Base-by-base conservation (phyloP, 345 rosid species). In the Limnanthes douglasii region DNA sequence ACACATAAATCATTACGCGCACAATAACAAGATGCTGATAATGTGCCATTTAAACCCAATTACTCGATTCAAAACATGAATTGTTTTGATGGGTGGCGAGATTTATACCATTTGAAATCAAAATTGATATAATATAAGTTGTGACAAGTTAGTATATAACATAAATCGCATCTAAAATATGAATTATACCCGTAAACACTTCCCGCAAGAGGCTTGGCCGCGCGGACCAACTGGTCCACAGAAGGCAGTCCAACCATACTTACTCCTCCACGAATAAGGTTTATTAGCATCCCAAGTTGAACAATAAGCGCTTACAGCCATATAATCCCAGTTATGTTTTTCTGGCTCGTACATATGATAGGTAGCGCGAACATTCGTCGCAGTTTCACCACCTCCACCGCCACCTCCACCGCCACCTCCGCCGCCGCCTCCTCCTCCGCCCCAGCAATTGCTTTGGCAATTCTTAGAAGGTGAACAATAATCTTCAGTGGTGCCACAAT, bases 241-340 rank as follows among this genome's bases (percentile, higher is more conserved):
- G 14, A 72, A 74, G 28, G 93, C 80, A 0, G 85, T 67, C 86
- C 86, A 69, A 2, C 85, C 85, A 19, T 72, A 60, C 34, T 46
- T 67, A 1, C 37, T 51, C 7, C 95, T 61, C 95, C 94, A 71
- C 3, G 46, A 42, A 27, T 66, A 34, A 2, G 83, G 75, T 26
- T 66, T 61, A 31, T 14, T 40, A 10, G 80, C 85, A 12, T 82
- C 85, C 76, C 85, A 71, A 0, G 85, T 62, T 0, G 94, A 25
- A 33, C 93, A 76, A 16, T 23, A 78, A 17, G 72, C 79, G 37
- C 75, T 59, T 1, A 42, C 83, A 0, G 65, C 49, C 9, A 5
- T 53, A 61, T 71, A 45, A 34, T 66, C 47, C 85, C 90, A 73
- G 1, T 57, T 57, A 15, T 39, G 32, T 19, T 60, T 56, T 15